Base-by-base conservation (phyloP, 108 stramenopile genomes). In the Pseudonitzschia multistriata region DNA sequence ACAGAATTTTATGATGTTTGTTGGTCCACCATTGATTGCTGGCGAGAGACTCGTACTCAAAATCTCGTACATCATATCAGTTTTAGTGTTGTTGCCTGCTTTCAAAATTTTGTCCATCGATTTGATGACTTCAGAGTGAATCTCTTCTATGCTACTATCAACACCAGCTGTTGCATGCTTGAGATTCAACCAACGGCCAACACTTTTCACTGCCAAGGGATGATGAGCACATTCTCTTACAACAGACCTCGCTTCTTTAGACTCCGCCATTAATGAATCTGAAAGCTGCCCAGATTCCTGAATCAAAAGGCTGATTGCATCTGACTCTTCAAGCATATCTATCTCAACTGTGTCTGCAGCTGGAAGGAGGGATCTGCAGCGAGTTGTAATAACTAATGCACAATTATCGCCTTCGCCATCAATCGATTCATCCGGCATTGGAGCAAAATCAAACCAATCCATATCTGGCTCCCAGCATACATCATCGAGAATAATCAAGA, bases 31-130 rank as follows among this genome's bases (percentile, higher is more conserved):
- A 45, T 85, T 83, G 65, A 91, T 85, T 4, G 80, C 83, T 25
- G 90, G 90, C 13, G 85, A 81, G 29, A 86, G 74, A 66, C 87
- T 86, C 76, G 83, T 73, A 54, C 74, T 74, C 82, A 91, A 57
- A 60, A 91, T 79, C 37, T 82, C 80, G 67, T 81, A 88, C 74
- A 91, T 82, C 78, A 88, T 85, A 37, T 88, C 86, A n/a, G 78
- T 75, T 19, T 72, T 65, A 7, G 76, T 52, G 45, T 67, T 70
- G 47, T 74, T 75, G 11, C 84, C 83, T 62, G 77, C 81, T 35
- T 56, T 71, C 47, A 88, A 42, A 48, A 88, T 73, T 22, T 81
- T 83, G 37, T 91, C 86, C 71, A 85, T 82, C 10, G 81, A 83
- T 39, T 85, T 88, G 2, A 82, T 62, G 10, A 88, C 78, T 56